These are phyloP conservation scores for Acacia crassicarpa DNA, from an alignment of 306 rosid species.

Conservation along the genomic window DNA sequence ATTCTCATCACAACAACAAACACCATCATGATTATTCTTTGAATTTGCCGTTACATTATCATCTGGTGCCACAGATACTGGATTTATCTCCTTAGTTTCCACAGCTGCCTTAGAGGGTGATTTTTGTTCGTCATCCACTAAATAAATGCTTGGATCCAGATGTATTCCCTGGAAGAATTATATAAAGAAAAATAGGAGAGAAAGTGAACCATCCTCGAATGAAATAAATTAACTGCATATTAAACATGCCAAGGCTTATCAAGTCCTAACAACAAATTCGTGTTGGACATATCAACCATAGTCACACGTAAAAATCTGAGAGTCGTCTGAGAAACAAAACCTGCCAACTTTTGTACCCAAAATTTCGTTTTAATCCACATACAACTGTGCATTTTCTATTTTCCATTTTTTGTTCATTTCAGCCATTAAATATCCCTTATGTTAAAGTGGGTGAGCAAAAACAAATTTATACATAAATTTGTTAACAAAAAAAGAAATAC, in stretches of 20 bases:
- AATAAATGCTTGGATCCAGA: slow-evolving; percentile 96
- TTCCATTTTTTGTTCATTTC: background rate
- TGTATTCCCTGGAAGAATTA: slow-evolving; percentile 73
- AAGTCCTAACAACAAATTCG: background rate
- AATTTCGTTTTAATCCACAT: background rate
- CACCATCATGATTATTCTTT: slow-evolving; percentile 35
- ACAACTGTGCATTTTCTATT: background rate
- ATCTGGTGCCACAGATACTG: slow-evolving; percentile 36
- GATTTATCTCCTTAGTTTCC: slow-evolving; percentile 49
- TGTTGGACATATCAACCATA: background rate
- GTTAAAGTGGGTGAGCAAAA: background rate
- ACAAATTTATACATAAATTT: background rate
- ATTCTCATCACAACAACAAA: slow-evolving; percentile 33
- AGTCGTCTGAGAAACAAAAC: background rate
- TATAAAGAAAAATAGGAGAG: background rate
- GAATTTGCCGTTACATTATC: slow-evolving; percentile 41
- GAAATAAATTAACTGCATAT: background rate
- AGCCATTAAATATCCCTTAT: background rate
- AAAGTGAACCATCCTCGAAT: background rate
- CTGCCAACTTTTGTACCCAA: background rate
- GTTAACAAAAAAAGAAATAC: background rate
- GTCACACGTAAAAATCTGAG: background rate
- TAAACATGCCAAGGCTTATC: slow-evolving; percentile 13
- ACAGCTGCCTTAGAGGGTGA: slow-evolving; percentile 38
- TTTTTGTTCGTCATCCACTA: slow-evolving; percentile 87